Percentiles rank a stretch among this genome's conserved stretches.
Evolutionary conservation across 1,284 basidiomycete species (phyloP).

Genomic region (Cryptococcus wingfieldii): DNA sequence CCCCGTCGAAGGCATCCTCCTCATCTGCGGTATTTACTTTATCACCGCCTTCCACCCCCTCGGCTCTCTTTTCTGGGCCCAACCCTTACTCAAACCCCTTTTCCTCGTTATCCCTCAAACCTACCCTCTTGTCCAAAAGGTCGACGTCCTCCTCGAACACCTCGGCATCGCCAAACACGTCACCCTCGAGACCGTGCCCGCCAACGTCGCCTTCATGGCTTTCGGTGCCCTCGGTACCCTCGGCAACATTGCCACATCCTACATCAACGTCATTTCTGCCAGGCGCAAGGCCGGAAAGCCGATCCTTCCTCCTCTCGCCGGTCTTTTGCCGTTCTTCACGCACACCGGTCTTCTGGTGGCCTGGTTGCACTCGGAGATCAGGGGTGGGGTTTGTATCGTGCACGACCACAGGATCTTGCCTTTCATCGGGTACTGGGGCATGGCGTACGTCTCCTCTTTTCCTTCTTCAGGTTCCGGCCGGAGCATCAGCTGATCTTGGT

Average conservation of each 20-base stretch:
- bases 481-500: background rate
- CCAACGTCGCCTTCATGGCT: constrained; percentile 85
- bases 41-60: constrained; percentile 58
- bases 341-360: constrained; percentile 66
- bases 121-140: constrained; percentile 12
- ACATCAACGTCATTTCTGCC: constrained; percentile 66
- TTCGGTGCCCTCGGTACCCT: constrained; percentile 70
- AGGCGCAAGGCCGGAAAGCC: constrained; percentile 52
- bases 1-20: constrained; percentile 91
- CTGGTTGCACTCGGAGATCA: constrained; percentile 68
- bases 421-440: constrained; percentile 87
- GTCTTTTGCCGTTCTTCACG: constrained; percentile 73
- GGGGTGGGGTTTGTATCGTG: constrained; percentile 51
- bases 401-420: constrained; percentile 67
- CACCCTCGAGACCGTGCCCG: constrained; percentile 55
- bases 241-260: constrained; percentile 77
- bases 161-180: constrained; percentile 24
- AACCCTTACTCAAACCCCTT: constrained; percentile 31
- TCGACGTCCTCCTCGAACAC: constrained; percentile 26
- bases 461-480: background rate
- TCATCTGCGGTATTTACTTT: constrained; percentile 73
- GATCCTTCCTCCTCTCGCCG: constrained; percentile 60
- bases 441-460: constrained; percentile 48
- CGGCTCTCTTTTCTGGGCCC: constrained; percentile 74
- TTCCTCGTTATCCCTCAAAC: constrained; percentile 27